Conservation (phyloP, 352 stramenopile species). For the Phytopythium montanum region DNA sequence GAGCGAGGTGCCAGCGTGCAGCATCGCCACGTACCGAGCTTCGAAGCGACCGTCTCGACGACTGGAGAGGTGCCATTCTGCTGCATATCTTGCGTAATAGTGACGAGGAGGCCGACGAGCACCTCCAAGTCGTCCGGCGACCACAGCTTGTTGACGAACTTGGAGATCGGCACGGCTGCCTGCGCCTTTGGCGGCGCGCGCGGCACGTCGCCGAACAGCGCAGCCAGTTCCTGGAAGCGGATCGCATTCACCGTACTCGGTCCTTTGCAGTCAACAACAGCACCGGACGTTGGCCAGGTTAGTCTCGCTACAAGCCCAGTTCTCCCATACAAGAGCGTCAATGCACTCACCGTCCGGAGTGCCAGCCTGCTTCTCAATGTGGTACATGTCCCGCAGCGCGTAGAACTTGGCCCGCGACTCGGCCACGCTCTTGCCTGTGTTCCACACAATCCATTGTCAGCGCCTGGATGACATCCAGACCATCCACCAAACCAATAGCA, state of each 20-base stretch:
- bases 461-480: not conserved
- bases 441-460: not conserved
- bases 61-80: constrained; percentile 38
- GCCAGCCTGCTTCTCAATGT: constrained; percentile 28
- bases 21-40: constrained; percentile 21
- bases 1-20: not conserved
- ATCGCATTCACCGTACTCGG: constrained; percentile 10
- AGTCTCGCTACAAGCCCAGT: not conserved
- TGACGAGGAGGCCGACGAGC: constrained; percentile 53
- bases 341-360: not conserved
- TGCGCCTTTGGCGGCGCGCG: constrained; percentile 21
- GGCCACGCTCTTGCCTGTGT: constrained; percentile 46
- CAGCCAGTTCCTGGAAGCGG: constrained; percentile 36
- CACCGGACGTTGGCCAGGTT: no score
- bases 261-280: no score
- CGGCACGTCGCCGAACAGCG: constrained; percentile 50
- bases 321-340: no score
- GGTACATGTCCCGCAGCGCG: constrained; percentile 58
- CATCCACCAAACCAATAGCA: not conserved
- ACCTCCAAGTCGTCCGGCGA: constrained; percentile 45
- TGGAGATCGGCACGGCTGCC: constrained; percentile 13
- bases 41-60: constrained; percentile 23
- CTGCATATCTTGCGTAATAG: constrained; percentile 62
- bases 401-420: constrained; percentile 76
- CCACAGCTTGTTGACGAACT: constrained; percentile 46